A percentile compares a stretch with the other conserved stretches of the same genome.
These are phyloP conservation scores for Ophiostoma ips DNA, from an alignment of 2,329 filamentous ascomycete species.

Conservation along the genomic window DNA sequence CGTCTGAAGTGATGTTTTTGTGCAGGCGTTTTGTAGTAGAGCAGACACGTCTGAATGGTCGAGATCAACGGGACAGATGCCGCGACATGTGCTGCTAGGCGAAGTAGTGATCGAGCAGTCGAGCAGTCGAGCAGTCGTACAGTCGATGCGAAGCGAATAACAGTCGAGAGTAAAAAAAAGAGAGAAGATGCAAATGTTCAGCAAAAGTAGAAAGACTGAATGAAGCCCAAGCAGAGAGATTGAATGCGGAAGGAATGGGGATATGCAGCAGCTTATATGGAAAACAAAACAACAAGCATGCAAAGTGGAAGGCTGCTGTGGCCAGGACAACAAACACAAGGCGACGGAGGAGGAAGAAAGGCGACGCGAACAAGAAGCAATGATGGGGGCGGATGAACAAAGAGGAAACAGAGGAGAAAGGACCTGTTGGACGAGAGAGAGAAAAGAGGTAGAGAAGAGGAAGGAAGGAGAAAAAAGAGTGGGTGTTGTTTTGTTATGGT, in stretches of 20 bases:
- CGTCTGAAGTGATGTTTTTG: no score
- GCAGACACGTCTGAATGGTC: no score
- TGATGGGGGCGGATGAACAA: neutral
- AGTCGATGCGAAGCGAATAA: no score
- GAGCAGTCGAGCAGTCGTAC: neutral
- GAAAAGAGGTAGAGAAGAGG: neutral
- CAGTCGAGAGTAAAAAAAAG: no score
- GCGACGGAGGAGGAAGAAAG: neutral
- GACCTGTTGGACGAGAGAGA: neutral
- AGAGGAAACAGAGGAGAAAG: neutral
- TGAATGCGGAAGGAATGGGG: neutral
- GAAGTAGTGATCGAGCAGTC: no score
- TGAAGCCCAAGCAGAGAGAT: neutral
- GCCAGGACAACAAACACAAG: constrained; percentile 1
- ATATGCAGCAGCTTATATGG: neutral
- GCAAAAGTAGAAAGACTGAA: neutral
- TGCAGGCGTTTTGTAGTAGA: no score
- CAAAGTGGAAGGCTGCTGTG: neutral
- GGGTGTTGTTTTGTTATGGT: constrained; percentile 3
- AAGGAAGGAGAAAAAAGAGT: neutral
- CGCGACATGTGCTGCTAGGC: no score
- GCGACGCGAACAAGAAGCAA: no score
- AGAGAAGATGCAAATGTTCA: no score
- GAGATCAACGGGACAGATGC: no score
- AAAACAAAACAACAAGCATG: constrained; percentile 2